Evolutionary conservation across 768 basidiomycete species (phyloP).

Genomic region (Neoboletus brunneissimus): DNA sequence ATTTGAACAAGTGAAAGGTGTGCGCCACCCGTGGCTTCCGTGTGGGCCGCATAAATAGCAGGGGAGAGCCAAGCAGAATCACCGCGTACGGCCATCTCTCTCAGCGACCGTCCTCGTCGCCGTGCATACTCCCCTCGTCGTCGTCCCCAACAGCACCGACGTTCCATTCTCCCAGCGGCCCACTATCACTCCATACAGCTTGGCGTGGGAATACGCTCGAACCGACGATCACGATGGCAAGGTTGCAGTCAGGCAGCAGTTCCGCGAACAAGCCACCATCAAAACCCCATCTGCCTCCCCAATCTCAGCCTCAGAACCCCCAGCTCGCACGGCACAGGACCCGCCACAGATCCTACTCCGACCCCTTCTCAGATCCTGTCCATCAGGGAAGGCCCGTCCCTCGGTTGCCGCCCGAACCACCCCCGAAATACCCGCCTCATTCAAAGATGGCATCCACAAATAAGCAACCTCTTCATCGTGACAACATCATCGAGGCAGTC

Average conservation of each 20-base stretch:
- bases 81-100: constrained; percentile 7
- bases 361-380: constrained; percentile 49
- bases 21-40: neutral
- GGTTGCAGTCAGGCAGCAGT: constrained; percentile 5
- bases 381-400: constrained; percentile 33
- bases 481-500: constrained; percentile 58
- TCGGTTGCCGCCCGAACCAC: constrained; percentile 41
- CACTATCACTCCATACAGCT: neutral
- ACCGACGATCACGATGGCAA: constrained; percentile 20
- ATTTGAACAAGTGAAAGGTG: neutral
- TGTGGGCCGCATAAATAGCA: constrained; percentile 28
- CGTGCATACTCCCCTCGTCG: constrained; percentile 1
- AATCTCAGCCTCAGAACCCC: constrained; percentile 19
- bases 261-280: constrained; percentile 31
- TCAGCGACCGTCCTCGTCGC: constrained; percentile 2
- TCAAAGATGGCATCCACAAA: constrained; percentile 26
- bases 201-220: constrained; percentile 25
- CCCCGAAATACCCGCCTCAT: constrained; percentile 29
- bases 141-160: constrained; percentile 13
- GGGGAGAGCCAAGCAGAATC: neutral
- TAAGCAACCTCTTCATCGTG: constrained; percentile 35
- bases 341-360: constrained; percentile 47
- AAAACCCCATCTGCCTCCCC: constrained; percentile 9
- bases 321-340: constrained; percentile 29
- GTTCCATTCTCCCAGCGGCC: neutral